Percentiles rank a stretch among this genome's conserved stretches.
Evolutionary conservation across 2,329 filamentous ascomycete genomes (phyloP).

Genomic region (Raffaelea ambrosiae): DNA sequence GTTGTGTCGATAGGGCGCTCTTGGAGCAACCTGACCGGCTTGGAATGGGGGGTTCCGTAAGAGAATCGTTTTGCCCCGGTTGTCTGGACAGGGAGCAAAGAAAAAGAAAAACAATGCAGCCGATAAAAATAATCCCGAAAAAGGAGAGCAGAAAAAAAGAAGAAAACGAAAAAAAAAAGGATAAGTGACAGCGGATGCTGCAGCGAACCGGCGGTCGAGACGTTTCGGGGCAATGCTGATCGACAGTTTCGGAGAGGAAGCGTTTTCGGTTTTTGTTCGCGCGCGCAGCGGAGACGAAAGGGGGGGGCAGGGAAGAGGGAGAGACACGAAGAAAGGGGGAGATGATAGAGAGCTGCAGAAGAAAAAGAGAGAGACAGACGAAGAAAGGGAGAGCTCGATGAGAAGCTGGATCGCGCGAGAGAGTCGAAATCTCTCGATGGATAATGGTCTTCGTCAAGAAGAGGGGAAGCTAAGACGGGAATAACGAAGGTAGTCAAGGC

Average conservation of each 20-base stretch:
- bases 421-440: no score
- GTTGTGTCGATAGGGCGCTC: no score
- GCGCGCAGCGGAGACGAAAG: constrained; percentile 2
- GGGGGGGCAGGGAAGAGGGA: not conserved
- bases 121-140: no score
- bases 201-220: constrained; percentile 5
- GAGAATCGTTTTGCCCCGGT: no score
- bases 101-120: no score
- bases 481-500: not conserved
- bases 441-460: no score
- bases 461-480: no score
- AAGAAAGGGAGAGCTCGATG: no score
- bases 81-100: no score
- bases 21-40: no score
- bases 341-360: not conserved
- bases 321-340: not conserved
- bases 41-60: no score
- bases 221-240: constrained; percentile 30
- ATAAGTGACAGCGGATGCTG: not conserved
- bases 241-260: constrained; percentile 27
- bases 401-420: no score
- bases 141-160: not conserved
- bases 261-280: constrained; percentile 5
- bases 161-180: not conserved
- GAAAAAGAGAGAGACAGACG: not conserved